These are phyloP conservation scores for Nadsonia commutata DNA, from an alignment of 1,139 yeast genomes.

Conservation along the genomic window DNA sequence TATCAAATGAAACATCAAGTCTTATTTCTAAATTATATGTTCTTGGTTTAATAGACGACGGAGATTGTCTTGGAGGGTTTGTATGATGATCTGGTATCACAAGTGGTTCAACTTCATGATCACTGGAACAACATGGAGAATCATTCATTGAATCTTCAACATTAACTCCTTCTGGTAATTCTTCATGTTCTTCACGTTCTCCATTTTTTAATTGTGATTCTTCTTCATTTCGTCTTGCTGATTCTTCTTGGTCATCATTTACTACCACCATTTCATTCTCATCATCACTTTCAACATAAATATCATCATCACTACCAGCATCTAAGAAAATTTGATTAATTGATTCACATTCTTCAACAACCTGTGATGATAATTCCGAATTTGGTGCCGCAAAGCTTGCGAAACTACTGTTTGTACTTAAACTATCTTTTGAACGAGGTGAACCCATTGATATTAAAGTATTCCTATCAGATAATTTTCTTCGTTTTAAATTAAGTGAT, in stretches of 20 bases:
- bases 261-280: slow-evolving; percentile 10
- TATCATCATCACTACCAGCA: not conserved
- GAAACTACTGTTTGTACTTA: not conserved
- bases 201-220: too few species aligned
- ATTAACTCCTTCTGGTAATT: too few species aligned
- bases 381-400: not conserved
- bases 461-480: not conserved
- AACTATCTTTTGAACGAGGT: too few species aligned
- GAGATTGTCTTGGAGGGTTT: too few species aligned
- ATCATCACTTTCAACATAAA: slow-evolving; percentile 3
- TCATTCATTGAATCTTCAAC: too few species aligned
- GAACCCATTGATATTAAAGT: not conserved
- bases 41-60: slow-evolving; percentile 1
- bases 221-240: slow-evolving; percentile 5
- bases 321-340: not conserved
- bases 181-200: slow-evolving; percentile 3
- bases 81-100: too few species aligned
- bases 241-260: slow-evolving; percentile 7
- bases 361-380: not conserved
- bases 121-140: too few species aligned
- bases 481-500: not conserved
- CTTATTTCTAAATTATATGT: slow-evolving; percentile 3
- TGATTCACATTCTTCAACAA: not conserved
- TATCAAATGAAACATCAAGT: not conserved
- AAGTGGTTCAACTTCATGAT: too few species aligned